Conservation (phyloP, 495 filamentous ascomycete genomes). For the Penicillium soppii region DNA sequence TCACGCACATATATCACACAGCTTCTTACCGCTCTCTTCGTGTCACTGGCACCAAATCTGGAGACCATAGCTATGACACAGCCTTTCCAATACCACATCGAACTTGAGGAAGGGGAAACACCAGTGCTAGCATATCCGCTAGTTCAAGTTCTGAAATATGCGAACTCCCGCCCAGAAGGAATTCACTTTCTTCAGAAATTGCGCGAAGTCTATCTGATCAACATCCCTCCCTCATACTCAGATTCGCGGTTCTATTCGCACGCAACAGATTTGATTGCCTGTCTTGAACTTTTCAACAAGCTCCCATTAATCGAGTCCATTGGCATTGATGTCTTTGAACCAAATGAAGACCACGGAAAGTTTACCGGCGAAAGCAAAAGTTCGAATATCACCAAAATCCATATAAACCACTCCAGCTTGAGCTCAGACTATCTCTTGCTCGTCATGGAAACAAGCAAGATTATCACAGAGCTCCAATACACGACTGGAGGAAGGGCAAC, state of each 20-base stretch:
- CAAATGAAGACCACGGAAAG: not conserved
- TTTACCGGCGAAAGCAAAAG: too few species aligned
- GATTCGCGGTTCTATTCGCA: not conserved
- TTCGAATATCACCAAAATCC: too few species aligned
- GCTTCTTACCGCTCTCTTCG: not conserved
- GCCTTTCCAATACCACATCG: not conserved
- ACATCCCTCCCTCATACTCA: too few species aligned
- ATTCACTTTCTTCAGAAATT: not conserved
- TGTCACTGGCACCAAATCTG: not conserved
- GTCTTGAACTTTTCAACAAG: constrained; percentile 1
- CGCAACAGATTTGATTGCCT: not conserved
- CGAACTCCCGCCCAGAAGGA: not conserved
- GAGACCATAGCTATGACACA: not conserved
- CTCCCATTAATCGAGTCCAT: not conserved
- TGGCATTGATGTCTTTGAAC: not conserved
- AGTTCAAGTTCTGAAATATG: not conserved
- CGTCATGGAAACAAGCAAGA: too few species aligned
- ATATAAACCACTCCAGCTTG: too few species aligned
- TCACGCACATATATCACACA: not conserved
- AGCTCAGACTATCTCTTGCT: too few species aligned
- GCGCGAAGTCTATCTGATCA: not conserved
- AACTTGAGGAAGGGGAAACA: too few species aligned
- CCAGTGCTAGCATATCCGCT: not conserved
- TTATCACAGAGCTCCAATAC: too few species aligned
- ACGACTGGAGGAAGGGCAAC: too few species aligned